phyloP scores from a whole-genome alignment of 2,329 filamentous ascomycete genomes.

The Xylogone sp. region DNA sequence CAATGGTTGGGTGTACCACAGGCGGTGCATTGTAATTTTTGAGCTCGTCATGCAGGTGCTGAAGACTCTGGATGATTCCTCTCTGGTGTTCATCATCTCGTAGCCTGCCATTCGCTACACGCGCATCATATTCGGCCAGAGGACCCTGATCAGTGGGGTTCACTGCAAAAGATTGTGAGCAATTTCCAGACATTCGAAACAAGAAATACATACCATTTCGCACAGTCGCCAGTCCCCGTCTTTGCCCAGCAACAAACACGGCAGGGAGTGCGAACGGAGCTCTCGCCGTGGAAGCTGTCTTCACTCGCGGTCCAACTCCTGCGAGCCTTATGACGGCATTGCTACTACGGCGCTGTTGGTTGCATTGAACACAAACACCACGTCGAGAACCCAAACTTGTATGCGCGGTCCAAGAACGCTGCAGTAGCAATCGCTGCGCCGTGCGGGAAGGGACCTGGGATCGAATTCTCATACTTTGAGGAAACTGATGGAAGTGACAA shows the following conservation, averaged over 20 bases:
- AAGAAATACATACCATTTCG: slow-evolving; percentile 18
- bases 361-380: slow-evolving; percentile 1
- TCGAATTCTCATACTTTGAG: neutral
- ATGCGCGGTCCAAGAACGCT: neutral
- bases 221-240: slow-evolving; percentile 22
- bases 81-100: slow-evolving; percentile 89
- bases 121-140: slow-evolving; percentile 80
- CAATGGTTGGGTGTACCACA: slow-evolving; percentile 73
- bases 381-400: neutral
- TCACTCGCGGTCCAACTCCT: neutral
- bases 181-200: neutral
- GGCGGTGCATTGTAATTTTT: slow-evolving; percentile 67
- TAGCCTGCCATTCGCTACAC: slow-evolving; percentile 70
- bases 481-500: neutral
- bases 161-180: slow-evolving; percentile 10
- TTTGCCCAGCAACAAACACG: slow-evolving; percentile 23
- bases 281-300: neutral
- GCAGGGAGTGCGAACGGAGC: slow-evolving; percentile 16
- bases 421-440: neutral
- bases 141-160: slow-evolving; percentile 52
- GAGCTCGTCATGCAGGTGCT: slow-evolving; percentile 84
- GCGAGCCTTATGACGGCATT: neutral
- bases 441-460: neutral
- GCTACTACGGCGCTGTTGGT: neutral
- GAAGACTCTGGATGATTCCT: slow-evolving; percentile 82